phyloP scores from a whole-genome alignment of 1,284 basidiomycete genomes.

The Ustilago vetiveriae region DNA sequence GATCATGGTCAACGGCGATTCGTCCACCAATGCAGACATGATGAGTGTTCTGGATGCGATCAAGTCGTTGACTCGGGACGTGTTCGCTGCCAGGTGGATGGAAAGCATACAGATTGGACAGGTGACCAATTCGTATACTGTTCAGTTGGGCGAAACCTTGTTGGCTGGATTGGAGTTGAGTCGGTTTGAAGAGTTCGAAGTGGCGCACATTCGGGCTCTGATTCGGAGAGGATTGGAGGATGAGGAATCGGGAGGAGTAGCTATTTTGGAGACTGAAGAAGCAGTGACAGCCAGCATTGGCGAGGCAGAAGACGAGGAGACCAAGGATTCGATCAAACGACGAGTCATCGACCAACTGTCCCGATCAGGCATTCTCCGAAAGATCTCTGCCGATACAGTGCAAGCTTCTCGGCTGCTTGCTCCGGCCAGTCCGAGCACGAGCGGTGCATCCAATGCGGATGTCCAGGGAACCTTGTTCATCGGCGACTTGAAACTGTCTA shows the following conservation, averaged over 20 bases:
- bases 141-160: constrained; percentile 89
- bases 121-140: constrained; percentile 91
- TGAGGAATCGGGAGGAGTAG: neutral
- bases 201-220: constrained; percentile 20
- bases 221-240: constrained; percentile 2
- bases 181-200: constrained; percentile 79
- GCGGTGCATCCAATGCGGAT: no score
- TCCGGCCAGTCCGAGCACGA: no score
- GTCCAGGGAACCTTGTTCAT: constrained; percentile 59
- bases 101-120: constrained; percentile 89
- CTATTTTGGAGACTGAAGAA: constrained; percentile 20
- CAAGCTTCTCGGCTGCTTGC: neutral
- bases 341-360: neutral
- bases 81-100: constrained; percentile 79
- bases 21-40: constrained; percentile 34
- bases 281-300: neutral
- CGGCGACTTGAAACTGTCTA: constrained; percentile 64
- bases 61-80: constrained; percentile 81
- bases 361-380: neutral
- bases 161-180: constrained; percentile 85
- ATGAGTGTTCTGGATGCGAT: constrained; percentile 32
- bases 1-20: constrained; percentile 61
- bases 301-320: constrained; percentile 1
- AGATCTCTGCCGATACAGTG: neutral
- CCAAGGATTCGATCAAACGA: neutral